Evolutionary conservation across 192 early-diverging fungal genomes (phyloP).

Genomic region (Podila horticola): DNA sequence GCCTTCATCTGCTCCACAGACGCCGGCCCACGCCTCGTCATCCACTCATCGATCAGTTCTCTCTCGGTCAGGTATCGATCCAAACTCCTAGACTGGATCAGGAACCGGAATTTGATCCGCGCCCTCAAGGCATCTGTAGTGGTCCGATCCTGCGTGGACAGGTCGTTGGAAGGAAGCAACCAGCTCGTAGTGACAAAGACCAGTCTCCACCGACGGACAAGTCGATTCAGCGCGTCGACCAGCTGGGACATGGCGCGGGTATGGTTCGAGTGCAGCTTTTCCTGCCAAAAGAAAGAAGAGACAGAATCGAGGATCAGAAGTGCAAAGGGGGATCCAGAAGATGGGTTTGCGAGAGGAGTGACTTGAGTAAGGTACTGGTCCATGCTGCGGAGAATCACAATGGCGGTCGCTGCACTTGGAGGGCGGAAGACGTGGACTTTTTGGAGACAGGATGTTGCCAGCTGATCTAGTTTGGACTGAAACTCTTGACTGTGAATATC

Average conservation of each 20-base stretch:
- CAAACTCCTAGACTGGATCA: slow-evolving; percentile 30
- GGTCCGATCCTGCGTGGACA: slow-evolving; percentile 9
- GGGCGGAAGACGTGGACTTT: slow-evolving; percentile 45
- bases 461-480: slow-evolving; percentile 20
- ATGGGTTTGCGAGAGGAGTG: neutral
- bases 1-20: neutral
- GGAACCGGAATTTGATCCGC: slow-evolving; percentile 28
- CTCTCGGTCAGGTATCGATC: slow-evolving; percentile 14
- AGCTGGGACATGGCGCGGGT: slow-evolving; percentile 6
- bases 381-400: slow-evolving; percentile 33
- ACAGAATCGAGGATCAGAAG: slow-evolving; percentile 33
- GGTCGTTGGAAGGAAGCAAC: slow-evolving; percentile 3
- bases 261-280: slow-evolving; percentile 20
- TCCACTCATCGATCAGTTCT: slow-evolving; percentile 17
- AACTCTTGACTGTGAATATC: slow-evolving; percentile 11
- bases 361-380: slow-evolving; percentile 11
- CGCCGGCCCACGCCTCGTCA: slow-evolving; percentile 4
- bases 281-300: slow-evolving; percentile 44
- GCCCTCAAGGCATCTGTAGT: slow-evolving; percentile 21
- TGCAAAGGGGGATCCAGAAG: slow-evolving; percentile 13
- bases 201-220: slow-evolving; percentile 18
- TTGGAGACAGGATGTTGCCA: slow-evolving; percentile 17
- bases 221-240: slow-evolving; percentile 21
- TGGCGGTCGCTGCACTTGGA: slow-evolving; percentile 19
- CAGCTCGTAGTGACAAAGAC: slow-evolving; percentile 35